A percentile compares a stretch with the other conserved stretches of the same genome.
phyloP scores from a whole-genome alignment of 306 rosid species.

The Lablab purpureus region DNA sequence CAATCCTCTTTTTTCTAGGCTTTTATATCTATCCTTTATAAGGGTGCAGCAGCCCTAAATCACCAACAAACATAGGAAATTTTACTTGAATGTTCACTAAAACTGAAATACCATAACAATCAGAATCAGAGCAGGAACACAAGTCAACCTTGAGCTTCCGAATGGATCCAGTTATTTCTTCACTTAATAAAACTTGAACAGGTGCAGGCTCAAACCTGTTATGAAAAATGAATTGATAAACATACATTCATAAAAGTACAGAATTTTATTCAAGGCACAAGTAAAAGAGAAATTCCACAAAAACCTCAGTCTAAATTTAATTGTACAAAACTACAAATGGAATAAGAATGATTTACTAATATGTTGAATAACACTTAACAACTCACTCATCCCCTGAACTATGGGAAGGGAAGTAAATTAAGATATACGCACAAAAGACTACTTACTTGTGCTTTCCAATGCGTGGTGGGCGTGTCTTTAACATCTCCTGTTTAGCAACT shows the following conservation, averaged over 20 bases:
- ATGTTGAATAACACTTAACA: not conserved
- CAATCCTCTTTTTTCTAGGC: conserved; percentile 91
- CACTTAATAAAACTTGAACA: conserved; percentile 83
- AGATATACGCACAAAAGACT: conserved; percentile 23
- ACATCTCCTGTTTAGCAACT: conserved; percentile 77
- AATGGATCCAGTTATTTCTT: conserved; percentile 89
- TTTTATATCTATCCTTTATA: conserved; percentile 81
- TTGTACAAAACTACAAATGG: not conserved
- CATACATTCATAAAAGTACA: not conserved
- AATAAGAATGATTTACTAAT: not conserved
- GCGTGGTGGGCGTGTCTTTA: conserved; percentile 79
- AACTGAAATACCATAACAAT: conserved; percentile 7
- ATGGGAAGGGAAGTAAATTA: conserved; percentile 8
- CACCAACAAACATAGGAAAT: conserved; percentile 39
- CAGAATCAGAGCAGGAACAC: not conserved
- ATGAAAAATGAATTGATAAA: conserved; percentile 3
- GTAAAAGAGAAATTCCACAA: not conserved
- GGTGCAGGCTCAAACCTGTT: conserved; percentile 90
- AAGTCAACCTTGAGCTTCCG: conserved; percentile 79
- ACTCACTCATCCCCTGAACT: not conserved
- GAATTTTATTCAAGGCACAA: not conserved
- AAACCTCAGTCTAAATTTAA: not conserved
- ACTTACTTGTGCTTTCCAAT: conserved; percentile 89
- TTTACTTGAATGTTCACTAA: conserved; percentile 21
- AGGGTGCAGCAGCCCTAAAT: conserved; percentile 85